Base-by-base conservation (phyloP, 1,139 yeast species). In the Scheffersomyces stambukii region DNA sequence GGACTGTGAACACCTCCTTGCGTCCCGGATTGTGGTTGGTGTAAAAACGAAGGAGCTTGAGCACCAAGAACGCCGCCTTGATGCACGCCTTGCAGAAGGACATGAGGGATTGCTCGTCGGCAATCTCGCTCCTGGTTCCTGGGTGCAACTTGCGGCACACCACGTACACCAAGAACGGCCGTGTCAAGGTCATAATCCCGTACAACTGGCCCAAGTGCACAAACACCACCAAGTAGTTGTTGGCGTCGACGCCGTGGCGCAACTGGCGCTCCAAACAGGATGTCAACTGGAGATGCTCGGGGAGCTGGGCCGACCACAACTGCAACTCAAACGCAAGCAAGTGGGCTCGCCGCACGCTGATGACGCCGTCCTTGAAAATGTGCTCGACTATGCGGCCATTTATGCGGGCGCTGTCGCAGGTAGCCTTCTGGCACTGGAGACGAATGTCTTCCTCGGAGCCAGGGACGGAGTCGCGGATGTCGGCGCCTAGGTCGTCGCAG, bases 91-190 rank as follows among this genome's bases (percentile, higher is more conserved):
- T 38, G 19, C 38, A 39, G 28, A 42, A 40, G 28, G 48, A 30
- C 38, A 36, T 36, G 14, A 38, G 25, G 15, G 33, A 28, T 24
- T 33, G 28, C 33, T 37, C 39, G 25, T 33, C 36, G 6, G 28
- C 30, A 14, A 38, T 26, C 27, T 35, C 31, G 19, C 31, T 36
- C 27, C 34, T 31, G 9, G 36, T 34, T 21, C 30, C 32, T 8
- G 38, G 39, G 22, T 38, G 30, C 7, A 40, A 27, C 20, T 33
- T 38, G 9, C 40, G 20, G 3, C 32, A 33, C 6, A 36, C 33
- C 9, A 36, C 41, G 27, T 37, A 60, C 36, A 65, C 58, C 43
- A 66, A 63, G 34, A 70, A 66, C 8, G 77, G 75, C 19, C 74
- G 52, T 13, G 72, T 54, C 10, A 70, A 46, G 11, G 69, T 43